Evolutionary conservation across 768 basidiomycete genomes (phyloP), one percentile per base, ranked within the genome.

Genomic region (Podaxis sp.): DNA sequence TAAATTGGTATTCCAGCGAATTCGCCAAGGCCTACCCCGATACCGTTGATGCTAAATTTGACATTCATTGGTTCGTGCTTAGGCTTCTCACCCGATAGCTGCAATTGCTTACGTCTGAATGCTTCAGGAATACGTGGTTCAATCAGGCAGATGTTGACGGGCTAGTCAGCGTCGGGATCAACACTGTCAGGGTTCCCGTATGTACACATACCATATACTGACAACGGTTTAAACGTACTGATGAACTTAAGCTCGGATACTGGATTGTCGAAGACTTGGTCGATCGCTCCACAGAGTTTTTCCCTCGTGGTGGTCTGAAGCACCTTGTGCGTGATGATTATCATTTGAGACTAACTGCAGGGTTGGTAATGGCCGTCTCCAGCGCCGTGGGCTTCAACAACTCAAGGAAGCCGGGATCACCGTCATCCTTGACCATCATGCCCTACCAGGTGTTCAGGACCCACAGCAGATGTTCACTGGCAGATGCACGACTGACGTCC

Each of bases 191-290:
- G 35, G 76, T 92, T 65, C 91, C 91, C 0, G 89, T 90, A 65
- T 61, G 85, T 67, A 2, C 11, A 38, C 32, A 37, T 55, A 51
- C 27, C 18, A 4, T 47, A 48, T n/a, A 11, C 4, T 57, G 5
- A 6, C 59, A 16, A 25, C 37, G 54, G 25, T 28, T 10, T 27
- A 9, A 53, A 58, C 9, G 32, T 4, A 37, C 55, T 55, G 25
- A 58, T 32, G n/a, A 9, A 40, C 52, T 21, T 51, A 38, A 91
- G 89, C 82, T 92, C 42, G 90, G 91, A 0, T 93, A 88, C 69
- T 93, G 91, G 91, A 85, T 92, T 50, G 74, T 93, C 6, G 91
- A 93, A 68, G 78, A 76, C 2, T 74, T 93, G 6, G 90, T 92
- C 0, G 68, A 91, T 68, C 79, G 85, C 3, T 65, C 66, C 1